A percentile compares a stretch with the other conserved stretches of the same genome.
phyloP scores from a whole-genome alignment of 2,329 filamentous ascomycete species.

The Fusarium setosum region DNA sequence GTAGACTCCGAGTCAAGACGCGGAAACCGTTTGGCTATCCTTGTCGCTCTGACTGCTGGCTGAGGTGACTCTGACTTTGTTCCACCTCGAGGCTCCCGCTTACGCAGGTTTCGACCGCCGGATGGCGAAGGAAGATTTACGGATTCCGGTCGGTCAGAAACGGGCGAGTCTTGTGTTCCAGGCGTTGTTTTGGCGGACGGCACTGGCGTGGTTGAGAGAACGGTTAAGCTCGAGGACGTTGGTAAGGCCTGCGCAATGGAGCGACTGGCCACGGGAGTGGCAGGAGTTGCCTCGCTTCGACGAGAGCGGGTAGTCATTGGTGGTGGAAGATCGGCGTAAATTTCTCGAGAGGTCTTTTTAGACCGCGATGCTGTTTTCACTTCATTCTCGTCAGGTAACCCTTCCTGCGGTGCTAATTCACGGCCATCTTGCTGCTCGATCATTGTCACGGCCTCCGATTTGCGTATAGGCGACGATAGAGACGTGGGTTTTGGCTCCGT shows the following conservation, averaged over 20 bases:
- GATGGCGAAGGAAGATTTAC: constrained; percentile 41
- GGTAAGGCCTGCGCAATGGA: constrained; percentile 11
- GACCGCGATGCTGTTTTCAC: not conserved
- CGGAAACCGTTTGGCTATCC: constrained; percentile 36
- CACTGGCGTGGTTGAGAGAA: constrained; percentile 53
- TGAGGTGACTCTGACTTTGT: constrained; percentile 45
- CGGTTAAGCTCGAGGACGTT: constrained; percentile 54
- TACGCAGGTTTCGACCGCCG: constrained; percentile 28
- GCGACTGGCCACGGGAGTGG: constrained; percentile 37
- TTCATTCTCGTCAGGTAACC: not conserved
- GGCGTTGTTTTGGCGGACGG: constrained; percentile 52
- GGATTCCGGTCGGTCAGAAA: constrained; percentile 34
- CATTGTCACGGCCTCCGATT: constrained; percentile 11
- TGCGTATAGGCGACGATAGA: constrained; percentile 23
- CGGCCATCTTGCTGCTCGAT: constrained; percentile 17
- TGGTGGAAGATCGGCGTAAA: constrained; percentile 30
- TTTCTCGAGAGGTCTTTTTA: constrained; percentile 25
- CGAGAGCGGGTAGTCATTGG: constrained; percentile 42
- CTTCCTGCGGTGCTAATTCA: not conserved
- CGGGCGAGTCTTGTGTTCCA: constrained; percentile 47
- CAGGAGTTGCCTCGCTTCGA: constrained; percentile 28
- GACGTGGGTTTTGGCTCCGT: constrained; percentile 16
- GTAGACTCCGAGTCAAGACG: constrained; percentile 57
- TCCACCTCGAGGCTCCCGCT: constrained; percentile 24
- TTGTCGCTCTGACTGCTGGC: constrained; percentile 30